These are phyloP conservation scores for Aspergillus pseudoglaucus DNA, from an alignment of 2,329 filamentous ascomycete species.

Conservation along the genomic window DNA sequence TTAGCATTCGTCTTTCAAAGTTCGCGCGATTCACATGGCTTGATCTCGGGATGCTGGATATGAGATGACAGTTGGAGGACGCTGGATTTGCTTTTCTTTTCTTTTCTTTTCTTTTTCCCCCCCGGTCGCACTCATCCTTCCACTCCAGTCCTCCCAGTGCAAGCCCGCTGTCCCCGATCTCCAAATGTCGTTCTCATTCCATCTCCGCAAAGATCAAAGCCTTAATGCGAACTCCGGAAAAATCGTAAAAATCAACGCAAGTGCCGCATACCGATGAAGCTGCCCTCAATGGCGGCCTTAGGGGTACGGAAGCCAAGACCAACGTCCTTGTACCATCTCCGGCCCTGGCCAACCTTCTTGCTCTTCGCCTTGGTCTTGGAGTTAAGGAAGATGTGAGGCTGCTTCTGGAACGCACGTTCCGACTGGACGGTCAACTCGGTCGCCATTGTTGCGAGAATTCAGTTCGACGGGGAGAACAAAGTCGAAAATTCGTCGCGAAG, in stretches of 20 bases:
- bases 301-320: conserved; percentile 98
- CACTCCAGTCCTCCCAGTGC: not conserved
- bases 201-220: conserved; percentile 7
- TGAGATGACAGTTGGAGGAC: conserved; percentile 6
- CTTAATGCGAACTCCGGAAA: not conserved
- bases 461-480: conserved; percentile 37
- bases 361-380: conserved; percentile 81
- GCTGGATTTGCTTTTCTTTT: no score
- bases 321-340: conserved; percentile 99
- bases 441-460: conserved; percentile 68
- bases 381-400: conserved; percentile 99
- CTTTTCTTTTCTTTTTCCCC: not conserved
- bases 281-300: conserved; percentile 97
- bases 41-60: conserved; percentile 7
- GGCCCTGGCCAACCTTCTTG: conserved; percentile 79
- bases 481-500: conserved; percentile 30
- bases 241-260: conserved; percentile 14
- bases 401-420: conserved; percentile 99
- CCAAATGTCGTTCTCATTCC: conserved; percentile 6
- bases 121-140: not conserved
- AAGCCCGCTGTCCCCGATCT: not conserved
- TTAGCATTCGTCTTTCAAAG: conserved; percentile 17
- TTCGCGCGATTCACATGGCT: not conserved
- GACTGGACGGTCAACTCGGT: conserved; percentile 99
- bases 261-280: conserved; percentile 86